Evolutionary conservation across 2,329 filamentous ascomycete genomes (phyloP).

Genomic region (Apiospora sp.): DNA sequence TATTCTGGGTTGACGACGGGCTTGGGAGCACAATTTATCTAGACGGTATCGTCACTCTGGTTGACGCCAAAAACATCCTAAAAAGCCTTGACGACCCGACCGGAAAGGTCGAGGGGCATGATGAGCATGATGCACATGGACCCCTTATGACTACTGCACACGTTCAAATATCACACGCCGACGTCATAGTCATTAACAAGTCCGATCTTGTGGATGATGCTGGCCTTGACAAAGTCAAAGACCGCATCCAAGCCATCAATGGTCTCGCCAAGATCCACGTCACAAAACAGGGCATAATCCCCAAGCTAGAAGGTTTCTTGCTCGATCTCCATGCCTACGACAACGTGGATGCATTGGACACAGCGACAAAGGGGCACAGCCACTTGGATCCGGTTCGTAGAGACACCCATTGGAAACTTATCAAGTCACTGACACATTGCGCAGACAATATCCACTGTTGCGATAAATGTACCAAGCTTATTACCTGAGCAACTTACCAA

Average conservation of each 20-base stretch:
- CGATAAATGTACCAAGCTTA: slow-evolving; percentile 72
- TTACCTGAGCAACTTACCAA: slow-evolving; percentile 61
- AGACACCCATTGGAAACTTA: not conserved
- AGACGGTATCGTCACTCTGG: slow-evolving; percentile 93
- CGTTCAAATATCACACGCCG: slow-evolving; percentile 94
- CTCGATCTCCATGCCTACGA: slow-evolving; percentile 95
- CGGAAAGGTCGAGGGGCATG: slow-evolving; percentile 60
- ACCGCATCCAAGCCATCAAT: slow-evolving; percentile 85
- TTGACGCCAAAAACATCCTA: slow-evolving; percentile 93
- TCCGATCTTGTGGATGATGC: slow-evolving; percentile 78
- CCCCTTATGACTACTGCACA: slow-evolving; percentile 90
- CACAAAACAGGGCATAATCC: slow-evolving; percentile 81
- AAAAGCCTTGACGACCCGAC: slow-evolving; percentile 79
- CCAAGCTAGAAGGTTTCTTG: slow-evolving; percentile 83
- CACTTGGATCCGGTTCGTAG: slow-evolving; percentile 82
- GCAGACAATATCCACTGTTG: slow-evolving; percentile 84
- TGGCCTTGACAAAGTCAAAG: slow-evolving; percentile 74
- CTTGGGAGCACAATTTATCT: slow-evolving; percentile 95
- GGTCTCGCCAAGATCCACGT: slow-evolving; percentile 84
- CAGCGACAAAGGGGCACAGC: slow-evolving; percentile 80
- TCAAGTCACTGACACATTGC: not conserved
- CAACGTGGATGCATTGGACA: slow-evolving; percentile 76
- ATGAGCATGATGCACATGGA: slow-evolving; percentile 59
- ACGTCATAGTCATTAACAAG: slow-evolving; percentile 96
- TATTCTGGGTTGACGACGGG: slow-evolving; percentile 98